These are phyloP conservation scores for Penicillium argentinense DNA, from an alignment of 495 filamentous ascomycete genomes.

Conservation along the genomic window DNA sequence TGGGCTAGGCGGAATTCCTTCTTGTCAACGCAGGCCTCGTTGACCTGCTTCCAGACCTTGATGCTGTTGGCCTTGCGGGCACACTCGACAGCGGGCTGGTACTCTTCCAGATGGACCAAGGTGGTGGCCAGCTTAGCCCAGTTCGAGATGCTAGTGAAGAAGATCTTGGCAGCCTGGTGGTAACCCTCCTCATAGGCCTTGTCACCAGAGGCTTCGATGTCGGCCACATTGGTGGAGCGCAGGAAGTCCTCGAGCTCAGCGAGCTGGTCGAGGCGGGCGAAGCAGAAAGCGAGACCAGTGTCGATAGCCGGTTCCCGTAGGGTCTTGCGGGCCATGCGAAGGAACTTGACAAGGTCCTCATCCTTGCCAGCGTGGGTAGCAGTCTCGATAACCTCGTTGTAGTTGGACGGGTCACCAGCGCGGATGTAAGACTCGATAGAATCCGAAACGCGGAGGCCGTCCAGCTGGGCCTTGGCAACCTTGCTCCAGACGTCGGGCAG, in stretches of 20 bases:
- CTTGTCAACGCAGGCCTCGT: conserved; percentile 94
- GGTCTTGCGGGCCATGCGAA: conserved; percentile 96
- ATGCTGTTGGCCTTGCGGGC: conserved; percentile 99
- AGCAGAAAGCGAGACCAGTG: conserved; percentile 90
- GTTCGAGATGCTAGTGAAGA: conserved; percentile 97
- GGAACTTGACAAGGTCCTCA: conserved; percentile 94
- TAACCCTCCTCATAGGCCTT: conserved; percentile 94
- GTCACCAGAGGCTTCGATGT: conserved; percentile 94
- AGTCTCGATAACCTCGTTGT: conserved; percentile 92
- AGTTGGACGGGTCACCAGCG: conserved; percentile 89
- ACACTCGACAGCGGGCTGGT: conserved; percentile 97
- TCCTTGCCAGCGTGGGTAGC: conserved; percentile 96
- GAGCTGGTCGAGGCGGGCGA: conserved; percentile 86
- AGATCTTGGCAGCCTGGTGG: conserved; percentile 97
- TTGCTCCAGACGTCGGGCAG: conserved; percentile 98
- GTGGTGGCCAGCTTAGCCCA: conserved; percentile 99
- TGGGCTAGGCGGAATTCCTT: conserved; percentile 99
- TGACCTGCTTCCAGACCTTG: conserved; percentile 99
- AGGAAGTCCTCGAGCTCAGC: conserved; percentile 96
- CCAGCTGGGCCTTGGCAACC: conserved; percentile 97
- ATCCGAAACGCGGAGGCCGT: conserved; percentile 91
- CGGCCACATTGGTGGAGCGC: conserved; percentile 88
- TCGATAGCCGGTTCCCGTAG: conserved; percentile 93
- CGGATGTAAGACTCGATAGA: conserved; percentile 96
- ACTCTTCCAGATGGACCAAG: conserved; percentile 91